Evolutionary conservation across 2,329 filamentous ascomycete genomes (phyloP).

Genomic region (Aspergillus sp.): DNA sequence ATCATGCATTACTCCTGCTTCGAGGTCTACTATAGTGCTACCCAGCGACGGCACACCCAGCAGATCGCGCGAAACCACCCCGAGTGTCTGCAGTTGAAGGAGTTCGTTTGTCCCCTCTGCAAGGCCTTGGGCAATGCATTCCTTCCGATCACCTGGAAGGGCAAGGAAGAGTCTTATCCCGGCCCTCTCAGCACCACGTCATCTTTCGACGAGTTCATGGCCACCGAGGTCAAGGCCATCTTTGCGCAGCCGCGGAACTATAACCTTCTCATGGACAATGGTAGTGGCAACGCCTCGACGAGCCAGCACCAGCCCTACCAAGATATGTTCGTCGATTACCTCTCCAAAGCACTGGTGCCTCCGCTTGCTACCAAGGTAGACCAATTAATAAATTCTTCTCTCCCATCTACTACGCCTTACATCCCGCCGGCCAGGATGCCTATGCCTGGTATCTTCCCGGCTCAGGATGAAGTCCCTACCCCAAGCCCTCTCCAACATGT

Average conservation of each 20-base stretch:
- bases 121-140: constrained; percentile 96
- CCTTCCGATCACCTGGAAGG: constrained; percentile 92
- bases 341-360: constrained; percentile 50
- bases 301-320: constrained; percentile 39
- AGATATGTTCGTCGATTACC: constrained; percentile 53
- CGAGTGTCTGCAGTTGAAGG: constrained; percentile 72
- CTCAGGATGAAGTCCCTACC: constrained; percentile 31
- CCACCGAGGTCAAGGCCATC: constrained; percentile 53
- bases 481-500: constrained; percentile 34
- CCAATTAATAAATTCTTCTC: constrained; percentile 29
- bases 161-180: constrained; percentile 79
- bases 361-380: constrained; percentile 47
- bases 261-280: constrained; percentile 39
- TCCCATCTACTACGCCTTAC: constrained; percentile 29
- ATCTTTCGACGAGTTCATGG: constrained; percentile 69
- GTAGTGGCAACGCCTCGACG: constrained; percentile 23
- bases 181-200: constrained; percentile 63
- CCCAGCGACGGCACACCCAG: constrained; percentile 76
- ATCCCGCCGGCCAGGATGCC: constrained; percentile 31
- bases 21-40: constrained; percentile 84
- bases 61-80: constrained; percentile 95
- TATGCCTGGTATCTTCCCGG: constrained; percentile 42
- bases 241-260: constrained; percentile 52
- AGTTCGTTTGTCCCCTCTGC: constrained; percentile 95
- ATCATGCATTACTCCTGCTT: constrained; percentile 99